These are phyloP conservation scores for Colletotrichum theobromicola DNA, from an alignment of 2,329 filamentous ascomycete genomes.

Conservation along the genomic window DNA sequence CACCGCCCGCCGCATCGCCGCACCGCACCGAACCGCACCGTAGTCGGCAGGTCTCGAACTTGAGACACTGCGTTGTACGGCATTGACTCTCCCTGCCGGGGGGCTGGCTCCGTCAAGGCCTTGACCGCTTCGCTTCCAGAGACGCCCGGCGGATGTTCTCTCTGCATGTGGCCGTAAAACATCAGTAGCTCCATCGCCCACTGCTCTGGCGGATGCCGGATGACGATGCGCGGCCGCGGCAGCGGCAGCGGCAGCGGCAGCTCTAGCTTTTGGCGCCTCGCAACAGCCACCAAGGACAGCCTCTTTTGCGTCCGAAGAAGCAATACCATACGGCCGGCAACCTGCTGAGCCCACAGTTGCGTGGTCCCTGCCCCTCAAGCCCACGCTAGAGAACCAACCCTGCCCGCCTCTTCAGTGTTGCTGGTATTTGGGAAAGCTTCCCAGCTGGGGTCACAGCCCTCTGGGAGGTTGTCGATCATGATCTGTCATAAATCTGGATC, in stretches of 20 bases:
- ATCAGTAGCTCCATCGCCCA: neutral
- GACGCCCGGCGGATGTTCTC: neutral
- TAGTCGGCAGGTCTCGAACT: neutral
- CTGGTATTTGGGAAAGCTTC: constrained; percentile 3
- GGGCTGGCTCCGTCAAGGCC: neutral
- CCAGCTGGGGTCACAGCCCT: neutral
- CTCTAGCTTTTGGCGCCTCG: neutral
- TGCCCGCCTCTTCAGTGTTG: neutral
- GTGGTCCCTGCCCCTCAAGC: constrained; percentile 5
- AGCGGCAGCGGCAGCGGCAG: neutral
- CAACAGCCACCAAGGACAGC: neutral
- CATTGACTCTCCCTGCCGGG: constrained; percentile 6
- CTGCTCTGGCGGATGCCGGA: neutral
- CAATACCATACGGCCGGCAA: constrained; percentile 17
- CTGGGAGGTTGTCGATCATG: constrained; percentile 18
- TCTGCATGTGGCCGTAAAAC: neutral
- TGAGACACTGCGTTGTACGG: constrained; percentile 9
- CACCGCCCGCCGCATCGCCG: neutral
- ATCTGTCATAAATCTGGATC: constrained; percentile 25
- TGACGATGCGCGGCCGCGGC: neutral
- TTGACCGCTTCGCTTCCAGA: constrained; percentile 7
- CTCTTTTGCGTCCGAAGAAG: constrained; percentile 3
- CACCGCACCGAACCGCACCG: neutral
- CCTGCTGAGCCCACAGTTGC: constrained; percentile 3
- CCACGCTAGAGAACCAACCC: constrained; percentile 1